Evolutionary conservation across 2,329 filamentous ascomycete genomes (phyloP).

Genomic region (Sclerotinia spermophila): DNA sequence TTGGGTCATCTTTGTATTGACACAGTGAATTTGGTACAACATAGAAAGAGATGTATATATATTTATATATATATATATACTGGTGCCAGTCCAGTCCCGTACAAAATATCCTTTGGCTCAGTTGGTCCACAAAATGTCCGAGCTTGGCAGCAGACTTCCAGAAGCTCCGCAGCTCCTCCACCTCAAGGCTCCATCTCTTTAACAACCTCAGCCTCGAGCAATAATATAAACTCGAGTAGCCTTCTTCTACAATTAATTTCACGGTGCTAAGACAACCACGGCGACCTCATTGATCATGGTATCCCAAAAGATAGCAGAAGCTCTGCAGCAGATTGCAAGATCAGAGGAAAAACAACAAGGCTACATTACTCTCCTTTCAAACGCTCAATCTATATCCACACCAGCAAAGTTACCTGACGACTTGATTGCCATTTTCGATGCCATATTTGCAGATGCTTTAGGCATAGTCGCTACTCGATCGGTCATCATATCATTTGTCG

Average conservation of each 20-base stretch:
- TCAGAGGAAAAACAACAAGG: conserved; percentile 43
- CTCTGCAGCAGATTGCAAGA: conserved; percentile 43
- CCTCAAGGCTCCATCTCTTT: background rate
- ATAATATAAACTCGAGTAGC: background rate
- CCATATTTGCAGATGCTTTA: conserved; percentile 35
- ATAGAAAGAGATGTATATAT: too few species aligned
- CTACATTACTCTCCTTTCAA: conserved; percentile 47
- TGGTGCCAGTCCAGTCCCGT: too few species aligned
- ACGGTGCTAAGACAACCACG: background rate
- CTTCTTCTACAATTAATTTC: background rate
- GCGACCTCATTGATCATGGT: conserved; percentile 27
- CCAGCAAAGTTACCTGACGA: conserved; percentile 28
- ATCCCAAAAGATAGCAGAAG: conserved; percentile 42
- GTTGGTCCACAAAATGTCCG: conserved; percentile 1
- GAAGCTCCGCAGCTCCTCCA: background rate
- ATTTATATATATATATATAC: too few species aligned
- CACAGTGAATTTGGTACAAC: background rate
- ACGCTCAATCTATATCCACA: conserved; percentile 36
- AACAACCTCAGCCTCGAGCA: conserved; percentile 1
- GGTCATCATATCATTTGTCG: conserved; percentile 52
- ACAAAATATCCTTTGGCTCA: too few species aligned
- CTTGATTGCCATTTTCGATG: conserved; percentile 35
- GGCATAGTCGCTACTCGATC: conserved; percentile 37
- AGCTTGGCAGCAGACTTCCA: background rate
- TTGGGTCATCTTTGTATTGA: too few species aligned